Evolutionary conservation across 805 yeast genomes (phyloP).

Genomic region (Alloascoidea hylecoeti): DNA sequence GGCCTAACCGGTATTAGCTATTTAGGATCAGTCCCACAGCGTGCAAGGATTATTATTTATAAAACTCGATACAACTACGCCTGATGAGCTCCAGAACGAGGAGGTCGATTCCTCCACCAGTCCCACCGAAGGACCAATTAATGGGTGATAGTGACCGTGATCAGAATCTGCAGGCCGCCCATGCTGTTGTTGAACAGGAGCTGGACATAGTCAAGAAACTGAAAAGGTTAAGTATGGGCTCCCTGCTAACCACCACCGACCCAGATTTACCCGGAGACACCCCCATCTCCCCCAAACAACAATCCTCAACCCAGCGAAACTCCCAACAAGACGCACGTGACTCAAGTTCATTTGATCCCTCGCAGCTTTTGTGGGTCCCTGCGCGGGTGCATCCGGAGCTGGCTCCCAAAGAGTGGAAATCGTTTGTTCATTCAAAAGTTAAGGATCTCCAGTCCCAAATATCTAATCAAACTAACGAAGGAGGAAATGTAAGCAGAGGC

Average conservation of each 20-base stretch:
- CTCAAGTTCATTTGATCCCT: slow-evolving; percentile 5
- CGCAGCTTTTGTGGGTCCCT: slow-evolving; percentile 81
- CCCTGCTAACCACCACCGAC: slow-evolving; percentile 19
- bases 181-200: slow-evolving; percentile 24
- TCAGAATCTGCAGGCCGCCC: too few species aligned
- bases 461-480: slow-evolving; percentile 6
- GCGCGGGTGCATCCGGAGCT: slow-evolving; percentile 88
- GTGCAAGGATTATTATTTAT: too few species aligned
- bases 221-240: slow-evolving; percentile 23
- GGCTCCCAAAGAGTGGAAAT: slow-evolving; percentile 69
- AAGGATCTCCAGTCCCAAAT: slow-evolving; percentile 13
- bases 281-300: slow-evolving; percentile 3
- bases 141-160: too few species aligned
- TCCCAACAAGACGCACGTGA: slow-evolving; percentile 1
- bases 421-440: slow-evolving; percentile 23
- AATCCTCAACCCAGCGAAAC: slow-evolving; percentile 1
- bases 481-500: slow-evolving; percentile 2
- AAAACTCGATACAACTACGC: too few species aligned
- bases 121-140: too few species aligned
- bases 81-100: too few species aligned
- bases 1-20: too few species aligned
- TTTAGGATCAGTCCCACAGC: too few species aligned
- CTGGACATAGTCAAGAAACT: slow-evolving; percentile 22
- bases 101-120: too few species aligned
- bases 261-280: slow-evolving; percentile 20